These are phyloP conservation scores for Oryza officinalis DNA, from an alignment of 176 grass and related monocot genomes.

Conservation along the genomic window DNA sequence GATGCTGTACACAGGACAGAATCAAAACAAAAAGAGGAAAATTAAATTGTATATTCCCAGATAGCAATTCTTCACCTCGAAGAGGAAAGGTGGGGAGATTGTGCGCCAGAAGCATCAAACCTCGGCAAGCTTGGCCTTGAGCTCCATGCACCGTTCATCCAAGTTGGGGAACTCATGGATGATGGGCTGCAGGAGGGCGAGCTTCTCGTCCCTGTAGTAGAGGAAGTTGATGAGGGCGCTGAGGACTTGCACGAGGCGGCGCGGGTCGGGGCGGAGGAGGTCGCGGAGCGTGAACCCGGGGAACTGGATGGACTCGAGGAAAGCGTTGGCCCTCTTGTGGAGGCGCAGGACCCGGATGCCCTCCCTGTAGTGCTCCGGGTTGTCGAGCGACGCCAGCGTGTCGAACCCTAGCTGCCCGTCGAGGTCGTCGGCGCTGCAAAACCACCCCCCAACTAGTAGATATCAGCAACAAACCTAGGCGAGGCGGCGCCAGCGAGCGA, in stretches of 20 bases:
- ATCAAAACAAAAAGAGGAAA: background rate
- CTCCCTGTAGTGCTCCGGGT: slow-evolving; percentile 54
- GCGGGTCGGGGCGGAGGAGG: slow-evolving; percentile 52
- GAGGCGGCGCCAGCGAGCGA: background rate
- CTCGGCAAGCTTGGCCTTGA: slow-evolving; percentile 55
- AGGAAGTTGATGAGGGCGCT: slow-evolving; percentile 81
- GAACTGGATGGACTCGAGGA: slow-evolving; percentile 66
- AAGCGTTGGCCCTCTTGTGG: slow-evolving; percentile 30
- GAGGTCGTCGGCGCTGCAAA: slow-evolving; percentile 49
- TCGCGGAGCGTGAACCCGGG: slow-evolving; percentile 51
- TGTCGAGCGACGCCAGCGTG: slow-evolving; percentile 51
- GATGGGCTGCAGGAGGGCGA: slow-evolving; percentile 46
- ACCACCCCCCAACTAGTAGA: background rate
- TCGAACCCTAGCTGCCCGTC: slow-evolving; percentile 65
- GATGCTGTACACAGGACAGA: slow-evolving; percentile 37
- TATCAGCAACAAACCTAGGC: background rate
- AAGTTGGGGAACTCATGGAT: slow-evolving; percentile 22
- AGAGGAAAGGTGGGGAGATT: background rate
- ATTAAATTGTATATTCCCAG: background rate
- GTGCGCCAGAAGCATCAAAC: slow-evolving; percentile 9
- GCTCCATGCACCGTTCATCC: slow-evolving; percentile 17
- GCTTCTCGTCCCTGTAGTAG: slow-evolving; percentile 65
- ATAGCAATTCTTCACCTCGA: background rate
- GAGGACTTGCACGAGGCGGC: slow-evolving; percentile 47
- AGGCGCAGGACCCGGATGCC: slow-evolving; percentile 32